Base-by-base conservation (phyloP, 345 rosid species). In the Noccaea bulbosa region DNA sequence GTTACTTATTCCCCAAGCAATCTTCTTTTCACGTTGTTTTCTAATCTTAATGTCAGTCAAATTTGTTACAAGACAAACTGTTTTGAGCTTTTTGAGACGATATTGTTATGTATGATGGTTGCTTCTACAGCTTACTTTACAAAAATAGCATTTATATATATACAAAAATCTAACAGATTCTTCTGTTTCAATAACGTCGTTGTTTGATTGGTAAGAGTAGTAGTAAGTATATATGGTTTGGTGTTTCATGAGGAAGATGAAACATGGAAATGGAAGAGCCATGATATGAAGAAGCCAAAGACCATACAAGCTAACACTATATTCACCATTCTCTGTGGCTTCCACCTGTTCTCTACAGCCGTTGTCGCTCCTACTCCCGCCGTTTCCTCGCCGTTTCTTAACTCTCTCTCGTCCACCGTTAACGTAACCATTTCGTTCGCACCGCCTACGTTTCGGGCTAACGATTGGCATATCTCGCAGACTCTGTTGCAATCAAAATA, bases 391-490 rank as follows among this genome's bases (percentile, higher is more conserved):
- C 65, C 51, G 65, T 63, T 62, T 62, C 69, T 40, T 44, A 39
- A 2, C 46, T 52, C 80, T 38, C 41, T 67, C 1, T 81, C 65
- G 59, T 74, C 90, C 62, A 76, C 83, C 5, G 68, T 34, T 3
- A 59, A 11, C 45, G 74, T 37, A 27, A 72, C 91, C 7, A 63
- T 40, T 57, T 85, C 97, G 38, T 34, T 76, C 20, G 80, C 77
- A 34, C 83, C 83, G n/a, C 79, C 78, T 12, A 91, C 88, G 74
- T 94, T 94, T 61, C 73, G 79, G 2, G 98, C 98, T 5, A 84
- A 39, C 15, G 98, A 81, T 59, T 85, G 83, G 67, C 98, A 91
- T 46, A 94, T 89, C 91, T 94, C 99, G 43, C 99, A 94, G 20
- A 80, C 82, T 92, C 97, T 94, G 73, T 76, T 56, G 14, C 45